phyloP scores from a whole-genome alignment of 2,329 filamentous ascomycete genomes.

The Fusarium redolens region DNA sequence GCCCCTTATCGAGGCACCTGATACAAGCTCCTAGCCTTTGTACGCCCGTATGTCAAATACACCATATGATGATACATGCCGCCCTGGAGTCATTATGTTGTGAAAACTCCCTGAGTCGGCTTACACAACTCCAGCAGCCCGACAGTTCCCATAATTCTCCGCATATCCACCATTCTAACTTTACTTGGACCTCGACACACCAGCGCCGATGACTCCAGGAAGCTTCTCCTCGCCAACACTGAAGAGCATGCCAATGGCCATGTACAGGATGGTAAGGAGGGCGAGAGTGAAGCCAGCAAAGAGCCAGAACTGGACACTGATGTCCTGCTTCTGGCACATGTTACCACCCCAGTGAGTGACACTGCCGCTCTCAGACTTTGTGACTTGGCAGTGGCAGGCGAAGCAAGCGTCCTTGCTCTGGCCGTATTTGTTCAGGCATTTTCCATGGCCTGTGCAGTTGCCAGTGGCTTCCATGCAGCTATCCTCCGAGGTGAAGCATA shows the following conservation, averaged over 20 bases:
- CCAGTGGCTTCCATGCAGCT: slow-evolving; percentile 77
- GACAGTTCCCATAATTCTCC: slow-evolving; percentile 21
- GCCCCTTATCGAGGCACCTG: slow-evolving; percentile 41
- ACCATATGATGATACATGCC: slow-evolving; percentile 47
- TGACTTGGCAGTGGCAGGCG: slow-evolving; percentile 78
- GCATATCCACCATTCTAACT: slow-evolving; percentile 1
- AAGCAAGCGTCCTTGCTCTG: slow-evolving; percentile 72
- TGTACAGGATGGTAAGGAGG: slow-evolving; percentile 74
- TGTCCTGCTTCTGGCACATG: slow-evolving; percentile 90
- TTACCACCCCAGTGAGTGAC: slow-evolving; percentile 84
- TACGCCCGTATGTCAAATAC: slow-evolving; percentile 49
- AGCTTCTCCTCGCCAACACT: slow-evolving; percentile 87
- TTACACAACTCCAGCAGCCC: slow-evolving; percentile 39
- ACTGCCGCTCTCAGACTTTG: slow-evolving; percentile 66
- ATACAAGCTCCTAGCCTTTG: slow-evolving; percentile 46
- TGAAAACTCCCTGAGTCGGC: slow-evolving; percentile 33
- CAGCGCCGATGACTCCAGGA: slow-evolving; percentile 95
- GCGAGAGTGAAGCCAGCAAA: slow-evolving; percentile 79
- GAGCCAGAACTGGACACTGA: slow-evolving; percentile 90
- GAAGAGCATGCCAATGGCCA: slow-evolving; percentile 82
- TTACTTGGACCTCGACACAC: slow-evolving; percentile 80
- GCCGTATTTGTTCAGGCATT: slow-evolving; percentile 75
- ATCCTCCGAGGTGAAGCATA: slow-evolving; percentile 79
- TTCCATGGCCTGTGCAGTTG: slow-evolving; percentile 85
- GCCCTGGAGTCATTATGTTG: slow-evolving; percentile 36